A percentile compares a stretch with the other conserved stretches of the same genome.
These are phyloP conservation scores for Pseudofabraea citricarpa DNA, from an alignment of 2,329 filamentous ascomycete species.

Conservation along the genomic window DNA sequence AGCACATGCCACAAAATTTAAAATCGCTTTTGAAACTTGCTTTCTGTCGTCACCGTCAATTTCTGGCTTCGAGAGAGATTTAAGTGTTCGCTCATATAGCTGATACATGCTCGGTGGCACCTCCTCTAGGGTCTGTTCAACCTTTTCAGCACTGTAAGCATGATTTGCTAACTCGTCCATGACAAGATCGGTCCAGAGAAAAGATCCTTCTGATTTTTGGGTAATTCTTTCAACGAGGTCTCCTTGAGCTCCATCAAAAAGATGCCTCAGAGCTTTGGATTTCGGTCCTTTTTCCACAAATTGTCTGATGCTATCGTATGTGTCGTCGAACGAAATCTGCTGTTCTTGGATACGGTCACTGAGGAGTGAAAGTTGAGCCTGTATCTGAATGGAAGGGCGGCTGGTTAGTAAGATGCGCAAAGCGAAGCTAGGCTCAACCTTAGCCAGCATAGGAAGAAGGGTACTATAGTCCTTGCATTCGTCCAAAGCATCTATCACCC, in stretches of 20 bases:
- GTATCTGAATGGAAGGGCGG: slow-evolving; percentile 12
- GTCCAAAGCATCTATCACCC: slow-evolving; percentile 32
- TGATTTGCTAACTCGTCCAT: slow-evolving; percentile 25
- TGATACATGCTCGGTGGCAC: slow-evolving; percentile 29
- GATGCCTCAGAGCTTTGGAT: slow-evolving; percentile 2
- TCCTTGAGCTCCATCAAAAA: slow-evolving; percentile 1
- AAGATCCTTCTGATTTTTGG: slow-evolving; percentile 24
- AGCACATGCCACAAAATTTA: slow-evolving; percentile 23
- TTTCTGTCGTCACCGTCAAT: slow-evolving; percentile 13
- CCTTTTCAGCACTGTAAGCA: slow-evolving; percentile 20
- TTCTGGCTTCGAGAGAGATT: too few species aligned
- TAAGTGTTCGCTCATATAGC: slow-evolving; percentile 8
- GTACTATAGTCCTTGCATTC: slow-evolving; percentile 24
- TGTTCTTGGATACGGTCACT: slow-evolving; percentile 14
- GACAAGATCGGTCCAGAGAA: slow-evolving; percentile 30
- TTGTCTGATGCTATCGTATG: slow-evolving; percentile 17
- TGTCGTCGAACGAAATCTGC: slow-evolving; percentile 19
- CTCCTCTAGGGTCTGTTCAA: slow-evolving; percentile 23
- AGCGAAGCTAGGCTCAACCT: slow-evolving; percentile 11
- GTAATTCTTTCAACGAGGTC: slow-evolving; percentile 19
- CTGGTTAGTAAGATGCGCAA: slow-evolving; percentile 27
- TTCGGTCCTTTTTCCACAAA: too few species aligned
- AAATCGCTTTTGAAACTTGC: slow-evolving; percentile 23
- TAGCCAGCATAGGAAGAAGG: slow-evolving; percentile 22
- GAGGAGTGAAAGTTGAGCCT: slow-evolving; percentile 5